Conservation (phyloP, 2,329 filamentous ascomycete species). For the Epichloe hybrida region DNA sequence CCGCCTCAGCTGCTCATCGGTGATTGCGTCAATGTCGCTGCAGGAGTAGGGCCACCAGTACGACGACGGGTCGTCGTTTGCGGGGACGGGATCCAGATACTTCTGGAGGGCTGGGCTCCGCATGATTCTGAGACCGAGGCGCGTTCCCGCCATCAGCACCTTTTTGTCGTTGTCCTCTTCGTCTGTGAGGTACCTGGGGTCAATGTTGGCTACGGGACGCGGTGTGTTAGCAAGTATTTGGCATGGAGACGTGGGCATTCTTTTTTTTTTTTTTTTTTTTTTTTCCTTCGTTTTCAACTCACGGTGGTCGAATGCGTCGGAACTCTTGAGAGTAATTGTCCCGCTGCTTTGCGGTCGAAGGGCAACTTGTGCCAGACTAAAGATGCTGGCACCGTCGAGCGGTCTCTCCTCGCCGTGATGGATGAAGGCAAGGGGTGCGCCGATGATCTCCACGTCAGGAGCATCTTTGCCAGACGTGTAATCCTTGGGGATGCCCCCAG, state of each 20-base stretch:
- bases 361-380: slow-evolving; percentile 5
- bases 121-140: slow-evolving; percentile 8
- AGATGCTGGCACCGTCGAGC: slow-evolving; percentile 1
- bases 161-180: slow-evolving; percentile 9
- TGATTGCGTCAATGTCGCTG: slow-evolving; percentile 7
- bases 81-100: slow-evolving; percentile 7
- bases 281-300: neutral
- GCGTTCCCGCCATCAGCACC: slow-evolving; percentile 9
- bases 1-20: slow-evolving; percentile 9
- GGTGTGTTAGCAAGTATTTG: neutral
- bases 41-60: slow-evolving; percentile 12
- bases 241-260: neutral
- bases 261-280: no score
- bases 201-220: slow-evolving; percentile 8
- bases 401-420: slow-evolving; percentile 10
- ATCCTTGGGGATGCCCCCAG: slow-evolving; percentile 6
- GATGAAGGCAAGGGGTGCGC: slow-evolving; percentile 7
- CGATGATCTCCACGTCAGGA: slow-evolving; percentile 9
- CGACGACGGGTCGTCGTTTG: slow-evolving; percentile 6
- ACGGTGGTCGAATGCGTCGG: slow-evolving; percentile 10
- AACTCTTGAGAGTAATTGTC: slow-evolving; percentile 7
- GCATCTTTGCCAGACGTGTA: slow-evolving; percentile 8
- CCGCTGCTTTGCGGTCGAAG: slow-evolving; percentile 9
- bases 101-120: slow-evolving; percentile 5
- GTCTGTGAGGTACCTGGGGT: slow-evolving; percentile 10